Percentiles rank a stretch among this genome's conserved stretches.
phyloP scores from a whole-genome alignment of 345 rosid species.

The Salix caprea region DNA sequence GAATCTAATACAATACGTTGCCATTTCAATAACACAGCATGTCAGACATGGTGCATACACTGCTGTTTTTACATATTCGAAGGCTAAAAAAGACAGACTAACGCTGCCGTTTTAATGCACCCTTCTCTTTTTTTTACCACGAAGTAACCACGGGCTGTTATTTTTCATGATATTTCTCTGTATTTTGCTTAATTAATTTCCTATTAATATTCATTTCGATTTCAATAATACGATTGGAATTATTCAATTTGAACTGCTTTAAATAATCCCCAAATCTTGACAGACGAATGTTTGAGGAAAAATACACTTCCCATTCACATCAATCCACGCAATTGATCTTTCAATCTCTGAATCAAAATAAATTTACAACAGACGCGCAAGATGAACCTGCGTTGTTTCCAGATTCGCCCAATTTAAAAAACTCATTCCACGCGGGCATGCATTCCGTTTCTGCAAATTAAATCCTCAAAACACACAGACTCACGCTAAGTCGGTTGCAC shows the following conservation, averaged over 20 bases:
- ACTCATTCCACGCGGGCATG: no score
- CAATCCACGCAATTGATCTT: constrained; percentile 52
- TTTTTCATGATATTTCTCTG: constrained; percentile 3
- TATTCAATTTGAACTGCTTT: neutral
- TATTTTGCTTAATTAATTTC: constrained; percentile 24
- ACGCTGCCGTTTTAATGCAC: constrained; percentile 22
- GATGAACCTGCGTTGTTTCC: neutral
- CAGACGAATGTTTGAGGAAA: constrained; percentile 27
- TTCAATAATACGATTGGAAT: constrained; percentile 2
- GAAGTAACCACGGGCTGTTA: constrained; percentile 35
- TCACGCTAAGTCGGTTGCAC: no score
- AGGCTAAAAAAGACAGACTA: neutral
- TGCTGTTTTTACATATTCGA: no score
- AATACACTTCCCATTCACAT: constrained; percentile 37
- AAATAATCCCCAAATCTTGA: constrained; percentile 9
- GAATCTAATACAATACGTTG: no score
- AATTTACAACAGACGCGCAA: constrained; percentile 39
- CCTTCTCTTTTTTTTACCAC: constrained; percentile 9
- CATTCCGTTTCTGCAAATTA: no score
- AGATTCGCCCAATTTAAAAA: no score
- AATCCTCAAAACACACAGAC: no score
- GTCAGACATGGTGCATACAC: no score
- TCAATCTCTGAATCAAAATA: constrained; percentile 30
- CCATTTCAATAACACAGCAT: no score
- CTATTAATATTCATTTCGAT: constrained; percentile 14